Base-by-base conservation (phyloP, 192 early-diverging fungal species). In the Backusella sp. region DNA sequence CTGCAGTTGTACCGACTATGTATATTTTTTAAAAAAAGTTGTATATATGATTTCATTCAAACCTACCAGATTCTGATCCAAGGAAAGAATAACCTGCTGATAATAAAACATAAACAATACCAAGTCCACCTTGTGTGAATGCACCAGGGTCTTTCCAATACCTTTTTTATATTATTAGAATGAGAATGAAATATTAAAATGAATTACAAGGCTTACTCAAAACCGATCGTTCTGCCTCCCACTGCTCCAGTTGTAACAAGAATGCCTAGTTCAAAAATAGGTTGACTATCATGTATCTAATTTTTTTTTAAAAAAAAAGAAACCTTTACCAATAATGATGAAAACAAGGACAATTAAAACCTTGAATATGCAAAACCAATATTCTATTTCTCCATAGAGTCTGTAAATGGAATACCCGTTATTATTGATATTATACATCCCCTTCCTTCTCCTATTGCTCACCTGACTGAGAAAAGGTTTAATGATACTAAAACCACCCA, bases 341-440 rank as follows among this genome's bases (percentile, higher is more conserved):
- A 96, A 96, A 21, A 95, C 81, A 39, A 92, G 66, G 28, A 95
- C 91, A 23, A 92, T 84, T 21, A 92, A 76, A 41, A 96, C 88
- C 77, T 96, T 95, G 84, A 93, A 88, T 37, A 89, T 56, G 8
- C 89, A 84, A 52, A 96, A 84, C 90, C 90, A 90, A 76, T 92
- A 96, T 83, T 98, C 96, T 4, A 88, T 78, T 81, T 98, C 96
- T 76, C 95, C 96, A 86, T 94, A 96, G 21, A 91, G 87, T 62
- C 94, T 68, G 6, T 68, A n/a, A 28, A 28, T 35, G 66, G 6
- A 36, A 23, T 32, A 30, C 11, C 1, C 1, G 28, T 32, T 28
- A 8, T 32, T 32, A 14, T 14, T 35, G 11, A 14, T 35, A 66
- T 34, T 34, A 36, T 19, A 15, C 3, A 26, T 11, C 4, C 19